Percentiles rank a stretch among this genome's conserved stretches.
Conservation (phyloP, 192 early-diverging fungal species). For the Coemansia sp. region DNA sequence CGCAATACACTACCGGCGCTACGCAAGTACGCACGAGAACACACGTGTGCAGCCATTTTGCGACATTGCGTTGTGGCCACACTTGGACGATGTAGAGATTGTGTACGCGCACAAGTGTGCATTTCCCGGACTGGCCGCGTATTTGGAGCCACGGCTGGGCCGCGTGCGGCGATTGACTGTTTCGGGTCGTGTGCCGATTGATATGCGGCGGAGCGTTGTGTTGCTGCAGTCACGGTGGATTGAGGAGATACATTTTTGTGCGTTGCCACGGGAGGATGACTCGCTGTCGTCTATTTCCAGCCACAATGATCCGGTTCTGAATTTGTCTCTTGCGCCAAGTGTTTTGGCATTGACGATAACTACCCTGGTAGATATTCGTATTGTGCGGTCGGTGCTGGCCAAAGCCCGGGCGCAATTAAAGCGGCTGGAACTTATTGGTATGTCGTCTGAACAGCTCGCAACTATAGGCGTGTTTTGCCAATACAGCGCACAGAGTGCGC, state of each 20-base stretch:
- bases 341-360: slow-evolving; percentile 28
- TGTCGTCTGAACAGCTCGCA: slow-evolving; percentile 24
- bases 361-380: slow-evolving; percentile 37
- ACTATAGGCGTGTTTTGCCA: slow-evolving; percentile 12
- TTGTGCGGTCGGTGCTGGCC: slow-evolving; percentile 21
- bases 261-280: slow-evolving; percentile 30
- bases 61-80: slow-evolving; percentile 29
- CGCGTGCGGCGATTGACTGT: slow-evolving; percentile 26
- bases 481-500: not conserved
- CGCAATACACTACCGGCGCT: slow-evolving; percentile 40
- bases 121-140: slow-evolving; percentile 44
- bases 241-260: slow-evolving; percentile 24
- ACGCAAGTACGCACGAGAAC: slow-evolving; percentile 32
- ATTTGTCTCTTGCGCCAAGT: not conserved
- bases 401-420: slow-evolving; percentile 7
- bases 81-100: slow-evolving; percentile 37
- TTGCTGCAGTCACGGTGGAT: slow-evolving; percentile 22
- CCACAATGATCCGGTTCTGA: slow-evolving; percentile 28
- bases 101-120: slow-evolving; percentile 49
- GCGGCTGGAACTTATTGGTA: slow-evolving; percentile 25
- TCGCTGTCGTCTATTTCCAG: slow-evolving; percentile 25
- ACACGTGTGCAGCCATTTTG: slow-evolving; percentile 42
- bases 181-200: slow-evolving; percentile 41
- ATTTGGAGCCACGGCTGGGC: slow-evolving; percentile 42
- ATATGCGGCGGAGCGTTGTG: slow-evolving; percentile 42